Evolutionary conservation across 129 eudicot genomes (phyloP).

Genomic region (Sambucus nigra): DNA sequence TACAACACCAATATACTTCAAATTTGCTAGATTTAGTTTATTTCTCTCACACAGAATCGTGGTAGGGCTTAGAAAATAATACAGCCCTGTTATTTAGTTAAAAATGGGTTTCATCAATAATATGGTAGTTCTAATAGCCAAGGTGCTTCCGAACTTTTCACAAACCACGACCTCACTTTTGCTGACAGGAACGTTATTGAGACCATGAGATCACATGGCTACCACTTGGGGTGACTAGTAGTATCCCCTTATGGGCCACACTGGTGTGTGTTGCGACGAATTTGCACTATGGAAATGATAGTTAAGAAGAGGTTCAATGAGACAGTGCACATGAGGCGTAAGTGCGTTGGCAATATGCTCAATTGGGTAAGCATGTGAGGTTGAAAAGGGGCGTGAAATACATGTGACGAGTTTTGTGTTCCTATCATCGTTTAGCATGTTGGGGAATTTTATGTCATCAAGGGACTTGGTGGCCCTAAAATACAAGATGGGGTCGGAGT

Average conservation of each 20-base stretch:
- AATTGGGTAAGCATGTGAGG: constrained; percentile 23
- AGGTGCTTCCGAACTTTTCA: constrained; percentile 47
- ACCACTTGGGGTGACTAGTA: constrained; percentile 33
- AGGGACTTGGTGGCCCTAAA: constrained; percentile 16
- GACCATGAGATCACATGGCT: constrained; percentile 33
- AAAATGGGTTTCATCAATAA: constrained; percentile 46
- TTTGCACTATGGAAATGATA: constrained; percentile 38
- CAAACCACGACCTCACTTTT: constrained; percentile 46
- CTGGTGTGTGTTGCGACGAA: constrained; percentile 33
- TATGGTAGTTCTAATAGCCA: constrained; percentile 38
- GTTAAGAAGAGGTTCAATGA: constrained; percentile 32
- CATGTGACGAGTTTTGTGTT: constrained; percentile 10
- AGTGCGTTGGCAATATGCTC: constrained; percentile 30
- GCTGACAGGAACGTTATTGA: constrained; percentile 37
- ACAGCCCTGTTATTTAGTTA: constrained; percentile 61
- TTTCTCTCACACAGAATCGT: constrained; percentile 54
- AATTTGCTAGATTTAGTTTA: too few species aligned
- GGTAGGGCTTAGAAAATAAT: constrained; percentile 25
- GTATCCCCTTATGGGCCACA: constrained; percentile 33
- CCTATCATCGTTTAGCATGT: constrained; percentile 7
- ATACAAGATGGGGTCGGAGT: constrained; percentile 8
- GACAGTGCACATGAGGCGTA: constrained; percentile 21
- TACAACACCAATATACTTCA: too few species aligned
- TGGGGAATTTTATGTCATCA: constrained; percentile 18
- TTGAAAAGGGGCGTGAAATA: constrained; percentile 11